phyloP scores from a whole-genome alignment of 23 red algal genomes.

The Gracilaria caudata region DNA sequence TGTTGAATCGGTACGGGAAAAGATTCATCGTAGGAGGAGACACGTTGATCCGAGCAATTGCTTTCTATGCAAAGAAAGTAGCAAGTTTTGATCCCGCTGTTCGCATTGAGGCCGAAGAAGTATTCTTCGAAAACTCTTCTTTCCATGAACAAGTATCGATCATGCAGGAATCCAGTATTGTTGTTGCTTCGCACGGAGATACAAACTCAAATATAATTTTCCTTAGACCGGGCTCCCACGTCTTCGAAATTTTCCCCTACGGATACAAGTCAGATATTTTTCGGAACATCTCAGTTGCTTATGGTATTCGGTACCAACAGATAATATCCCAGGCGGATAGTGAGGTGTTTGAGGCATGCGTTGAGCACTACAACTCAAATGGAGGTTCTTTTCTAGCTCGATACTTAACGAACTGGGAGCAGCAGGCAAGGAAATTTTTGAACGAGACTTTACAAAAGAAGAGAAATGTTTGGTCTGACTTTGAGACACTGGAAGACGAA shows the following conservation, averaged over 20 bases:
- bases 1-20: slow-evolving; percentile 66
- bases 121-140: slow-evolving; percentile 83
- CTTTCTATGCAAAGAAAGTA: slow-evolving; percentile 35
- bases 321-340: slow-evolving; percentile 59
- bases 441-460: slow-evolving; percentile 24
- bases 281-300: slow-evolving; percentile 41
- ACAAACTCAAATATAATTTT: slow-evolving; percentile 71
- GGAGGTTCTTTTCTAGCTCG: neutral
- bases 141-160: slow-evolving; percentile 83
- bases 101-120: slow-evolving; percentile 59
- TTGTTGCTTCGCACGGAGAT: slow-evolving; percentile 72
- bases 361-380: slow-evolving; percentile 60
- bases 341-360: slow-evolving; percentile 72
- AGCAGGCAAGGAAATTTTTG: neutral
- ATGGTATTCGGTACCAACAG: slow-evolving; percentile 24
- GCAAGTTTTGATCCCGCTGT: slow-evolving; percentile 2
- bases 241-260: slow-evolving; percentile 77
- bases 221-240: slow-evolving; percentile 18
- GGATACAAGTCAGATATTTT: slow-evolving; percentile 53
- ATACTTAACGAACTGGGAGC: slow-evolving; percentile 15
- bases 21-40: slow-evolving; percentile 66
- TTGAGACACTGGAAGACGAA: slow-evolving; percentile 35
- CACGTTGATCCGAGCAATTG: slow-evolving; percentile 40
- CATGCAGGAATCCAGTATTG: slow-evolving; percentile 63
- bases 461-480: slow-evolving; percentile 37